Conservation (phyloP, 805 yeast genomes). For the Teunomyces pallodes region DNA sequence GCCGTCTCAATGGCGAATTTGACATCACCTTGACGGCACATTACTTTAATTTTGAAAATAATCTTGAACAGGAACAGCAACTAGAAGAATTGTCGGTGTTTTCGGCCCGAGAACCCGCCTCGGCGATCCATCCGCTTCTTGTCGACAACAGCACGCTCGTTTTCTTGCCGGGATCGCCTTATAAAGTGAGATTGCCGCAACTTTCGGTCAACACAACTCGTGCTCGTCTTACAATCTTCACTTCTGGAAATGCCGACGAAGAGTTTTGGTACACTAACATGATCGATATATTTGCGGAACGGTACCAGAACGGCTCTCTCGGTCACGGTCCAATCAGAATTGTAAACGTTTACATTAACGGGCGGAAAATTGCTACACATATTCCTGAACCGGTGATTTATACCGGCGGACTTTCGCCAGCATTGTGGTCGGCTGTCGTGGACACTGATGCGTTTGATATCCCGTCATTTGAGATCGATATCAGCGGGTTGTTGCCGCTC, state of each 20-base stretch:
- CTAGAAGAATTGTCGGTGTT: conserved; percentile 17
- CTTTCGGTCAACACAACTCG: conserved; percentile 57
- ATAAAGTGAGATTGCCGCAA: conserved; percentile 41
- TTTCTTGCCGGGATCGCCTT: conserved; percentile 39
- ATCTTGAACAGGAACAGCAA: background rate
- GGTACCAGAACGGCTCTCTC: conserved; percentile 39
- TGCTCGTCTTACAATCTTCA: conserved; percentile 55
- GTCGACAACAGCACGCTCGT: no score
- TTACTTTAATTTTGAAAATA: conserved; percentile 39
- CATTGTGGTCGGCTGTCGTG: conserved; percentile 79
- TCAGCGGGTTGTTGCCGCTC: conserved; percentile 67
- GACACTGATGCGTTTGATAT: conserved; percentile 72
- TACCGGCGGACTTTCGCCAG: conserved; percentile 81
- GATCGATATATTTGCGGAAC: conserved; percentile 44
- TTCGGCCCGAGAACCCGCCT: conserved; percentile 34
- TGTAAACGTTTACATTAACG: conserved; percentile 61
- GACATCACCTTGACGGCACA: conserved; percentile 48
- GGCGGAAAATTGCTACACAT: conserved; percentile 54
- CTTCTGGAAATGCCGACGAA: conserved; percentile 75
- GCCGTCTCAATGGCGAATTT: conserved; percentile 59
- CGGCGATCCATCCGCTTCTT: conserved; percentile 29
- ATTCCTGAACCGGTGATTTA: conserved; percentile 72
- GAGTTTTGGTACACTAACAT: conserved; percentile 80
- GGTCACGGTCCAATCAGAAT: conserved; percentile 76
- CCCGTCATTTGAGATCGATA: conserved; percentile 64